Conservation (phyloP, 345 rosid species). For the Clausena lansium region DNA sequence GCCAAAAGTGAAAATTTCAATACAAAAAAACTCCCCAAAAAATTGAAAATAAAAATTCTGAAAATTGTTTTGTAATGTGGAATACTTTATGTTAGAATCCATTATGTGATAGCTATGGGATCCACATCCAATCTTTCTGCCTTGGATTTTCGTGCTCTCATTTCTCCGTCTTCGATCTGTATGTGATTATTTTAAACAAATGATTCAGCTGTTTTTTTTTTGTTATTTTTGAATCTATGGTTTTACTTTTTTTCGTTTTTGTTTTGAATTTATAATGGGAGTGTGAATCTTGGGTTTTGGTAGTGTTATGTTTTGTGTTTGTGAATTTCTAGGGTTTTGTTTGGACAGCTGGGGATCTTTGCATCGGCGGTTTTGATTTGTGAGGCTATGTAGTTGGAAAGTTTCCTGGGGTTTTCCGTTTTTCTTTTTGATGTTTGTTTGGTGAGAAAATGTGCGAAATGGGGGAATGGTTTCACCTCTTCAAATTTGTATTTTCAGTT, state of each 20-base stretch:
- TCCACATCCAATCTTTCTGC: neutral
- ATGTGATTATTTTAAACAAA: constrained; percentile 17
- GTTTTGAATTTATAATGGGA: neutral
- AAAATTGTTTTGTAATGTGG: constrained; percentile 5
- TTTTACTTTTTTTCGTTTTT: neutral
- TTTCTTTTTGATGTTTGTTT: constrained; percentile 7
- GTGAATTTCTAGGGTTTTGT: constrained; percentile 16
- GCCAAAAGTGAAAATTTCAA: constrained; percentile 14
- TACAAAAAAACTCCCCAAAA: neutral
- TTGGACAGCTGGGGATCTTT: constrained; percentile 21
- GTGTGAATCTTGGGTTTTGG: neutral
- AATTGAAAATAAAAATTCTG: neutral
- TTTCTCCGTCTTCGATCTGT: constrained; percentile 40
- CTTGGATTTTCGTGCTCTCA: neutral
- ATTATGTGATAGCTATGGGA: constrained; percentile 24
- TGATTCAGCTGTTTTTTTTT: constrained; percentile 6
- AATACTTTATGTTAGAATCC: neutral
- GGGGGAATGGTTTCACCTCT: constrained; percentile 6
- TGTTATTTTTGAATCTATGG: constrained; percentile 10
- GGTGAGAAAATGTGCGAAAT: constrained; percentile 13
- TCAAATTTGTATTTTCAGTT: neutral
- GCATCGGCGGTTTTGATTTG: constrained; percentile 13
- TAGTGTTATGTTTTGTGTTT: neutral
- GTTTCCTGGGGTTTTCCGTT: constrained; percentile 1
- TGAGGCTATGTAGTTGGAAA: constrained; percentile 6